Evolutionary conservation across 192 early-diverging fungal genomes (phyloP), one percentile per base, ranked within the genome.

Genomic region (Gryganskiella cystojenkinii): DNA sequence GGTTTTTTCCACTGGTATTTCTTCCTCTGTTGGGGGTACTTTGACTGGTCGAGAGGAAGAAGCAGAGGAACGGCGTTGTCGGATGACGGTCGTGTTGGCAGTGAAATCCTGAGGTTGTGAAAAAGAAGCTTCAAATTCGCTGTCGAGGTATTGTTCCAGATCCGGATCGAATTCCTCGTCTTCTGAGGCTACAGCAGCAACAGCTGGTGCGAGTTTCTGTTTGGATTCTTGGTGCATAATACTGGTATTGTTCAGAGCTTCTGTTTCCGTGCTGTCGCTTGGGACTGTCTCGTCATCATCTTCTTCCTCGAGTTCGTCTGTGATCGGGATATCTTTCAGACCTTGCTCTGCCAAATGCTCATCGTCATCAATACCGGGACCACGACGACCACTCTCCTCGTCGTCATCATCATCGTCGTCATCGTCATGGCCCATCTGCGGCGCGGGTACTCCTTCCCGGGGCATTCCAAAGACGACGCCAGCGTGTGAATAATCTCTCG

Each of bases 391-490:
- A 42, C 20, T 45, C 19, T 49, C 50, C 0, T 60, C 40, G 28
- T 65, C 52, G 5, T 64, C 43, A 10, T 54, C 52, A 13, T 64
- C 49, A 14, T 46, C 51, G 22, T 49, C n/a, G 5, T 68, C 49
- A 28, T 42, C 49, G 22, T 24, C 35, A 19, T 50, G 35, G 46
- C 28, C 19, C 11, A 40, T 40, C 5, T 4, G 17, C 24, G 9
- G 14, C 19, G 14, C 50, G 8, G 17, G 6, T 9, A 0, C 51
- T 9, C 44, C 64, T 37, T 81, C 76, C n/a, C 57, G 56, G 2
- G 70, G 64, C 24, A 82, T 61, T 3, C 76, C 81, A 28, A 89
- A 83, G 4, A 87, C 56, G 15, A 88, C 71, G 3, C 87, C 90
- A 14, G 80, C 80, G 2, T 81, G 70, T 7, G 80, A 75, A 68